phyloP scores from a whole-genome alignment of 768 basidiomycete species.

The Kwoniella sp. region DNA sequence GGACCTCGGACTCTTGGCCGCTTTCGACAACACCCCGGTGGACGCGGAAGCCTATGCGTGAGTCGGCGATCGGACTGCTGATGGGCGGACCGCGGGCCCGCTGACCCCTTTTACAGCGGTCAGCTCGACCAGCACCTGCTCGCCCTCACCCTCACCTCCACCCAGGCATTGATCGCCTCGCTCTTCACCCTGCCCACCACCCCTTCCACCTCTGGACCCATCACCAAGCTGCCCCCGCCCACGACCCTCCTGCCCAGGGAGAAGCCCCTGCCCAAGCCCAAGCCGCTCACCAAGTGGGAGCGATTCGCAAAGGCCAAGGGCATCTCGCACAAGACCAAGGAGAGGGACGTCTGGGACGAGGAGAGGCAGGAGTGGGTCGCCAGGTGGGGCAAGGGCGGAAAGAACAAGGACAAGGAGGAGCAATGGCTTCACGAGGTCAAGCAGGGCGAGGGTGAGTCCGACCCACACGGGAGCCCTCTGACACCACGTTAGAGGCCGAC shows the following conservation, averaged over 20 bases:
- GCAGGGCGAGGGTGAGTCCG: slow-evolving; percentile 66
- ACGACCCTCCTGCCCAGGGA: slow-evolving; percentile 75
- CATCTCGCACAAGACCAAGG: slow-evolving; percentile 71
- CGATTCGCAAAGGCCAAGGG: slow-evolving; percentile 90
- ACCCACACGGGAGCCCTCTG: too few species aligned
- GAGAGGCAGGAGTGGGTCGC: slow-evolving; percentile 88
- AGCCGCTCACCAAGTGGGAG: slow-evolving; percentile 94
- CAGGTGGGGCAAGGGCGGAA: slow-evolving; percentile 77
- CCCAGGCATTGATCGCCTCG: slow-evolving; percentile 69
- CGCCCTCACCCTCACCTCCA: slow-evolving; percentile 70
- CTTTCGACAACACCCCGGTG: slow-evolving; percentile 80
- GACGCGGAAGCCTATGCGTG: slow-evolving; percentile 80
- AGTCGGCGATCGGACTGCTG: too few species aligned
- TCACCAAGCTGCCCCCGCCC: slow-evolving; percentile 74
- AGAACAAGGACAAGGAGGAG: slow-evolving; percentile 78
- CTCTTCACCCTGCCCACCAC: slow-evolving; percentile 83
- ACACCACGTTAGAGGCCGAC: slow-evolving; percentile 66
- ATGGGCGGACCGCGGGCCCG: too few species aligned
- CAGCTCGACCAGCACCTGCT: slow-evolving; percentile 76
- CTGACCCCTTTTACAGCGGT: slow-evolving; percentile 53
- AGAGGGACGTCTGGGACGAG: slow-evolving; percentile 87
- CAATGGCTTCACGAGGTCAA: slow-evolving; percentile 93
- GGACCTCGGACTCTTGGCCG: slow-evolving; percentile 76
- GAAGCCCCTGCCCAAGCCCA: slow-evolving; percentile 88
- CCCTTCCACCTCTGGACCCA: slow-evolving; percentile 57